Evolutionary conservation across 1,139 yeast species (phyloP).

Genomic region (Eremothecium sinecaudum): DNA sequence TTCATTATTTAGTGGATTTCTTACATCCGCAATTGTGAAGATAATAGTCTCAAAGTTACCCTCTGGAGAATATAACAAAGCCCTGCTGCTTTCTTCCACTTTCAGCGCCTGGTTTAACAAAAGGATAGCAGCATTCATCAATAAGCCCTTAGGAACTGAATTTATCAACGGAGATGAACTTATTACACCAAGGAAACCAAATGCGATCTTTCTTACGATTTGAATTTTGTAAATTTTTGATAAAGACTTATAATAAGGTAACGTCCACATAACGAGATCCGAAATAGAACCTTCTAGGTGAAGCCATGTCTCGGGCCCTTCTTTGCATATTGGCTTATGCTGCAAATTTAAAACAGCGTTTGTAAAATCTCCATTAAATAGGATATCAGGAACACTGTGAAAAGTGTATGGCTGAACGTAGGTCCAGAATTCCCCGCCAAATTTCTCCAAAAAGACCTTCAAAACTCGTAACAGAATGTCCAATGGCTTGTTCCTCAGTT

Average conservation of each 20-base stretch:
- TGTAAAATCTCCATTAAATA: conserved; percentile 28
- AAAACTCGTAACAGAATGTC: conserved; percentile 46
- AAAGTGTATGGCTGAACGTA: conserved; percentile 42
- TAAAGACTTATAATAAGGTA: conserved; percentile 28
- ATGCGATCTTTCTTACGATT: conserved; percentile 30
- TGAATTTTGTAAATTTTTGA: conserved; percentile 28
- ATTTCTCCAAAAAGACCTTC: conserved; percentile 34
- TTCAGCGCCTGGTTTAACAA: conserved; percentile 25
- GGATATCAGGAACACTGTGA: conserved; percentile 46
- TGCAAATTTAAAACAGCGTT: conserved; percentile 21
- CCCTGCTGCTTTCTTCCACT: conserved; percentile 25
- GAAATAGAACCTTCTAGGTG: conserved; percentile 23
- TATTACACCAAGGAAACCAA: conserved; percentile 26
- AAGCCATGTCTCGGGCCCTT: conserved; percentile 28
- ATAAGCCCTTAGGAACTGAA: conserved; percentile 28
- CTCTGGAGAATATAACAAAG: conserved; percentile 19
- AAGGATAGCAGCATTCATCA: conserved; percentile 30
- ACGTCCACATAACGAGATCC: conserved; percentile 31
- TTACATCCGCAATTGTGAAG: conserved; percentile 37
- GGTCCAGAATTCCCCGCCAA: conserved; percentile 43
- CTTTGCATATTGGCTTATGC: conserved; percentile 21
- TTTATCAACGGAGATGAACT: conserved; percentile 17
- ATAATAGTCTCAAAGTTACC: conserved; percentile 33
- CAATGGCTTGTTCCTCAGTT: conserved; percentile 45
- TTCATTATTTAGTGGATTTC: conserved; percentile 33